Evolutionary conservation across 208 protist genomes (phyloP).

Genomic region (Crithidia thermophila): DNA sequence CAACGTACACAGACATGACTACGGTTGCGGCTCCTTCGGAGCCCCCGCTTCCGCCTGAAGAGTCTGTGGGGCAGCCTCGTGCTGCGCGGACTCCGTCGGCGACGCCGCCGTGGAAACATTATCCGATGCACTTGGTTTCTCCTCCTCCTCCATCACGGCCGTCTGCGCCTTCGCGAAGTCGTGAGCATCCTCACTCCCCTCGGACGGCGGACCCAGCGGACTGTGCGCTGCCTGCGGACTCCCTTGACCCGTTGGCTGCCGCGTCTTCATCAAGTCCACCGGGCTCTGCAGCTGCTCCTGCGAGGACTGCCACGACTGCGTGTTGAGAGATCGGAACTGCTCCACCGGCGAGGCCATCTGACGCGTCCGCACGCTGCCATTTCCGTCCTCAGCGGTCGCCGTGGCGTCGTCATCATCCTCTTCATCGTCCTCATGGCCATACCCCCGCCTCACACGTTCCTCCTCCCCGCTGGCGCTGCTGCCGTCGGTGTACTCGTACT

Average conservation of each 20-base stretch:
- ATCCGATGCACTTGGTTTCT: too few species aligned
- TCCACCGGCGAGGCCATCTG: not conserved
- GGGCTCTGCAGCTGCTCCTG: conserved; percentile 2
- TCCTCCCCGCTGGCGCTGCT: conserved; percentile 18
- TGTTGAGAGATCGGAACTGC: not conserved
- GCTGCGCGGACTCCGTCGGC: too few species aligned
- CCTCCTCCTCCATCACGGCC: too few species aligned
- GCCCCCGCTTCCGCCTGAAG: too few species aligned
- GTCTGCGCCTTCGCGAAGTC: not conserved
- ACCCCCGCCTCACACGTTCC: conserved; percentile 26
- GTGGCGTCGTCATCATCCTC: not conserved
- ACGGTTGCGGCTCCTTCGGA: too few species aligned
- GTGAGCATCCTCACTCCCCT: not conserved
- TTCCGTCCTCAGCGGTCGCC: too few species aligned
- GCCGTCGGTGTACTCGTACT: conserved; percentile 18
- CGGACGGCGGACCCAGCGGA: not conserved
- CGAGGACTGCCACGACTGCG: conserved; percentile 2
- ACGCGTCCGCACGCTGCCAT: too few species aligned
- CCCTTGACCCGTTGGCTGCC: not conserved
- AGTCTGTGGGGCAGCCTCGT: too few species aligned
- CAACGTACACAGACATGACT: conserved; percentile 12
- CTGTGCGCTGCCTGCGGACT: not conserved
- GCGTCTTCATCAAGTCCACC: not conserved
- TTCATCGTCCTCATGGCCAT: conserved; percentile 8
- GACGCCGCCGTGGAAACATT: too few species aligned